A percentile compares a stretch with the other conserved stretches of the same genome.
These are phyloP conservation scores for Basidiobolus meristosporus DNA, from an alignment of 371 early-diverging fungal species.

Conservation along the genomic window DNA sequence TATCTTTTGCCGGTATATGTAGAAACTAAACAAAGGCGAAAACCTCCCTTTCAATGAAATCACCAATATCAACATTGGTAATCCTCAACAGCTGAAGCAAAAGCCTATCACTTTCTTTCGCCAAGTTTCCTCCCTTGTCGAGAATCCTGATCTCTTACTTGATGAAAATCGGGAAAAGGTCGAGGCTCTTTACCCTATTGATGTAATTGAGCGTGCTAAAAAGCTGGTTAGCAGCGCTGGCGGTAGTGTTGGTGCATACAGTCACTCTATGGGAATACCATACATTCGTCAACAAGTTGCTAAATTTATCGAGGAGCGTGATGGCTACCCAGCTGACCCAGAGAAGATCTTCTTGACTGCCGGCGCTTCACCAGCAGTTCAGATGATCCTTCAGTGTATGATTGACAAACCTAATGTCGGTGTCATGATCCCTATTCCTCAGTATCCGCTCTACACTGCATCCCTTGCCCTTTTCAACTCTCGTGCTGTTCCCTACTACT, in stretches of 20 bases:
- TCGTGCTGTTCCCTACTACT: constrained; percentile 72
- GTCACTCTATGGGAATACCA: constrained; percentile 75
- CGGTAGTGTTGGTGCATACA: constrained; percentile 78
- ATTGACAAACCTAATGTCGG: constrained; percentile 66
- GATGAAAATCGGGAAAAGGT: constrained; percentile 21
- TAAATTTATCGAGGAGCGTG: constrained; percentile 58
- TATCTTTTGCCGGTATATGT: too few species aligned
- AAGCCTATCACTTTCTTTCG: too few species aligned
- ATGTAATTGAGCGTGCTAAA: constrained; percentile 73
- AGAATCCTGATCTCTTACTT: constrained; percentile 66
- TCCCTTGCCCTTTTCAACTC: constrained; percentile 66
- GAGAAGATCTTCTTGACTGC: constrained; percentile 80
- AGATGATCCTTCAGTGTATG: constrained; percentile 63
- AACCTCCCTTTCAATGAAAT: constrained; percentile 50
- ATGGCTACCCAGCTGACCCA: constrained; percentile 69
- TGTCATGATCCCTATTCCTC: constrained; percentile 94
- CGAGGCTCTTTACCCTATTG: constrained; percentile 50
- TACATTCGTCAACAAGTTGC: constrained; percentile 72
- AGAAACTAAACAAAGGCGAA: too few species aligned
- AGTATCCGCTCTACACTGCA: constrained; percentile 98
- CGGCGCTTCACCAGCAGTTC: constrained; percentile 81
- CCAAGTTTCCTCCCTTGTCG: constrained; percentile 75
- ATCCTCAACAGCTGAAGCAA: too few species aligned
- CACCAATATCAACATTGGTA: too few species aligned
- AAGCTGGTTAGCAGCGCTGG: constrained; percentile 44